Percentiles rank a stretch among this genome's conserved stretches.
These are phyloP conservation scores for Gloeopeniophorella convolvens DNA, from an alignment of 768 basidiomycete genomes.

Conservation along the genomic window DNA sequence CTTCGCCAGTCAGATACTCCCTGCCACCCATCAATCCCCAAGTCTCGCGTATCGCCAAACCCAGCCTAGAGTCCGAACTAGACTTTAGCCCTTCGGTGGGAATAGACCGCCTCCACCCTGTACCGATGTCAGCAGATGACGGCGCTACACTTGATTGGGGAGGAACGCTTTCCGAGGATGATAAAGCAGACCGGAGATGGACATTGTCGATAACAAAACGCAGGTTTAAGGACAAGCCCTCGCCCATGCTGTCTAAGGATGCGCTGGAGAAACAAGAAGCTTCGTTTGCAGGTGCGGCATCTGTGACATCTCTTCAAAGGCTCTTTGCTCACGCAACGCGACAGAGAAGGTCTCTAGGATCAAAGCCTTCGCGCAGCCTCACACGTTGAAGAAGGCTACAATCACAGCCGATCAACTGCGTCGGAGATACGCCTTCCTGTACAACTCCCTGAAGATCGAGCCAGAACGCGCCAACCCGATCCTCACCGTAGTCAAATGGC, in stretches of 20 bases:
- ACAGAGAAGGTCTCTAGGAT: constrained; percentile 55
- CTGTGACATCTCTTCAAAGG: background rate
- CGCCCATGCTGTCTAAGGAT: constrained; percentile 34
- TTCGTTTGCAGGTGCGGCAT: constrained; percentile 44
- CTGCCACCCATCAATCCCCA: constrained; percentile 30
- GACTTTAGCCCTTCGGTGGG: constrained; percentile 67
- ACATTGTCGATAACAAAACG: constrained; percentile 49
- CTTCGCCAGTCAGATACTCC: constrained; percentile 18
- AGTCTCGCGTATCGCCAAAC: constrained; percentile 13
- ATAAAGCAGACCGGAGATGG: constrained; percentile 57
- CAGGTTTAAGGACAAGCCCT: constrained; percentile 54
- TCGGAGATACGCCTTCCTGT: constrained; percentile 56
- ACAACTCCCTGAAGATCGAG: constrained; percentile 31
- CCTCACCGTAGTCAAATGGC: constrained; percentile 51
- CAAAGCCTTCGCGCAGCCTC: constrained; percentile 40
- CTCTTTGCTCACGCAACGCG: background rate
- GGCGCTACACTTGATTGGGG: constrained; percentile 73
- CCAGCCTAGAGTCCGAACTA: constrained; percentile 39
- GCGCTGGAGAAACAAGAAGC: constrained; percentile 55
- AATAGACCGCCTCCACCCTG: constrained; percentile 45
- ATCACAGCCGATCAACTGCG: constrained; percentile 60
- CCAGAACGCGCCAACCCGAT: constrained; percentile 38
- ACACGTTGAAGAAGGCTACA: constrained; percentile 55
- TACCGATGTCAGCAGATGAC: constrained; percentile 62
- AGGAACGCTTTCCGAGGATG: constrained; percentile 47